Evolutionary conservation across 1,284 basidiomycete species (phyloP).

Genomic region (Chondrostereum purpureum): DNA sequence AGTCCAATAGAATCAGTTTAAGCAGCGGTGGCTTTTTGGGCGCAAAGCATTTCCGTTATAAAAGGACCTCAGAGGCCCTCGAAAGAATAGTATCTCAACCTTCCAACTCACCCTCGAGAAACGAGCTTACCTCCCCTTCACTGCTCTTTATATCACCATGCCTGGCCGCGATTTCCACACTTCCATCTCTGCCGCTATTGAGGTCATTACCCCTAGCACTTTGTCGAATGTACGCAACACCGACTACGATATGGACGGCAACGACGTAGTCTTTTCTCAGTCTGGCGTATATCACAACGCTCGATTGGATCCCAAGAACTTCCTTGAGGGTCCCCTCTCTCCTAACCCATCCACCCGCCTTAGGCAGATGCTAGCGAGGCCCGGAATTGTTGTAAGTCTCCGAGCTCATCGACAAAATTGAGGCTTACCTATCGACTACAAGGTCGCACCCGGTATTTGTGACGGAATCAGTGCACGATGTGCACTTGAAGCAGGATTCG

Average conservation of each 20-base stretch:
- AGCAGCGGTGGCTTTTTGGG: too few species aligned
- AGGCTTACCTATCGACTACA: not conserved
- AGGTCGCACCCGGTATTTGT: slow-evolving; percentile 75
- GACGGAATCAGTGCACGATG: slow-evolving; percentile 78
- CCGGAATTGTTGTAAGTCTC: slow-evolving; percentile 63
- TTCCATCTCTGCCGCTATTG: not conserved
- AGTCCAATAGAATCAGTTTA: too few species aligned
- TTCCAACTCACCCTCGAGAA: too few species aligned
- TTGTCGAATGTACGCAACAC: not conserved
- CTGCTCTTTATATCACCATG: not conserved
- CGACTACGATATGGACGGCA: too few species aligned
- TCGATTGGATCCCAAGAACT: slow-evolving; percentile 63
- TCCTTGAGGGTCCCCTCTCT: slow-evolving; percentile 60
- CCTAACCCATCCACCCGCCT: slow-evolving; percentile 63
- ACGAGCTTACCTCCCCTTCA: too few species aligned
- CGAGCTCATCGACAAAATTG: not conserved
- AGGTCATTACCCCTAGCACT: not conserved
- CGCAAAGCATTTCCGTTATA: too few species aligned
- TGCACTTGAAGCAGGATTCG: slow-evolving; percentile 71
- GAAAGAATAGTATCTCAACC: too few species aligned
- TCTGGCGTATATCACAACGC: slow-evolving; percentile 43
- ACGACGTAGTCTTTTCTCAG: not conserved
- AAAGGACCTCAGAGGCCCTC: too few species aligned
- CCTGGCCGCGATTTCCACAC: not conserved
- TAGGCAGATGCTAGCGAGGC: slow-evolving; percentile 69